Conservation (phyloP, 768 basidiomycete species). For the Tricholoma bakamatsutake region DNA sequence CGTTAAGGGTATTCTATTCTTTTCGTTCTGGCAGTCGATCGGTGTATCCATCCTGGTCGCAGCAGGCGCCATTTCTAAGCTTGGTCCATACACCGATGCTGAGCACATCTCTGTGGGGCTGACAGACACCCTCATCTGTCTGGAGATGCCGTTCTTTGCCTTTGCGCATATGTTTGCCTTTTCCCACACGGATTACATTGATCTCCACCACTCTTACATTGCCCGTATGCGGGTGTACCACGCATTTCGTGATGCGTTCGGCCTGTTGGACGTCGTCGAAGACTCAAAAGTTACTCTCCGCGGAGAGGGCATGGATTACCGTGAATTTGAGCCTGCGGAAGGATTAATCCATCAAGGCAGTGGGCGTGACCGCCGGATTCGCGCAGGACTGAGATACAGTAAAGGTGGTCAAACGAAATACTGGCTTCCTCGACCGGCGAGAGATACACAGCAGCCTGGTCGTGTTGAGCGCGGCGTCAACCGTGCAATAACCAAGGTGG, state of each 20-base stretch:
- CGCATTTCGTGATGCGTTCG: conserved; percentile 86
- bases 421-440: conserved; percentile 77
- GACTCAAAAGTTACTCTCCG: conserved; percentile 78
- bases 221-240: conserved; percentile 88
- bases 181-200: conserved; percentile 83
- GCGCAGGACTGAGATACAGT: conserved; percentile 87
- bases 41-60: conserved; percentile 86
- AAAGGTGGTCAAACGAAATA: conserved; percentile 92
- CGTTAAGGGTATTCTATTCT: conserved; percentile 97
- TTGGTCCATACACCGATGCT: conserved; percentile 83
- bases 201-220: conserved; percentile 47
- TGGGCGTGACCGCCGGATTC: conserved; percentile 80
- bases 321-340: conserved; percentile 94
- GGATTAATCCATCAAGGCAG: conserved; percentile 88
- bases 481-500: conserved; percentile 32
- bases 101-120: conserved; percentile 89
- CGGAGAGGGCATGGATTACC: conserved; percentile 92
- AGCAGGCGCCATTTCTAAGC: conserved; percentile 61
- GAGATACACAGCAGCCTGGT: conserved; percentile 32
- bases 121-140: conserved; percentile 86
- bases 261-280: conserved; percentile 78
- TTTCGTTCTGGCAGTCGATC: conserved; percentile 97
- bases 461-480: conserved; percentile 37
- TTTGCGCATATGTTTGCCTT: conserved; percentile 95
- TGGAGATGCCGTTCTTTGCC: conserved; percentile 98